Evolutionary conservation across 345 rosid genomes (phyloP).

Genomic region (Aquilaria yunnanensis): DNA sequence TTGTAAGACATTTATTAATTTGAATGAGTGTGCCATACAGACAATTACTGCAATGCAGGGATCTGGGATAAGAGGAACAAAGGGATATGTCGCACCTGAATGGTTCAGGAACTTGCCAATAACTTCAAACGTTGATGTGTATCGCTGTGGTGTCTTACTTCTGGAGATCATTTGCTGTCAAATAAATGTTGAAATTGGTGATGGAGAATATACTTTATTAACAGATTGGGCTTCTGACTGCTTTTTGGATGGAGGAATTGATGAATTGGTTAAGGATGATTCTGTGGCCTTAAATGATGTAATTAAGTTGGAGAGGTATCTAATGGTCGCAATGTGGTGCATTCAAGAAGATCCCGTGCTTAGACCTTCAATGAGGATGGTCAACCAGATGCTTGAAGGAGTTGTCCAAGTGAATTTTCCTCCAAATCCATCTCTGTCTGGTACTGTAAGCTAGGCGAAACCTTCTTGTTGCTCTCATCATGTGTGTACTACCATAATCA

Average conservation of each 20-base stretch:
- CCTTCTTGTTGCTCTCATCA: too few relatives aligned
- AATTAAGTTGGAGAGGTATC: neutral
- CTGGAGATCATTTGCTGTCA: slow-evolving; percentile 34
- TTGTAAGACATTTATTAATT: too few relatives aligned
- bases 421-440: too few relatives aligned
- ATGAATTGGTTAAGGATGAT: slow-evolving; percentile 22
- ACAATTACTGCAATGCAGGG: neutral
- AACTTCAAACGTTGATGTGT: neutral
- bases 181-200: slow-evolving; percentile 14
- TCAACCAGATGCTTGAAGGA: slow-evolving; percentile 3
- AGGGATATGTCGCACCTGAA: neutral
- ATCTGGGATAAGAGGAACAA: neutral
- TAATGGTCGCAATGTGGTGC: neutral
- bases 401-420: neutral
- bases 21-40: neutral
- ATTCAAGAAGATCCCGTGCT: neutral
- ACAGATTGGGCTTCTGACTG: slow-evolving; percentile 28
- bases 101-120: neutral
- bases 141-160: slow-evolving; percentile 22
- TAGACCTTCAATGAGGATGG: neutral
- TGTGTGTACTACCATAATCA: too few relatives aligned
- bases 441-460: too few relatives aligned
- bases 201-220: slow-evolving; percentile 25
- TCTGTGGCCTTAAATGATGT: slow-evolving; percentile 12
- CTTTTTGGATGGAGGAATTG: slow-evolving; percentile 20